Base-by-base conservation (phyloP, 1,139 yeast genomes). In the Eremothecium gossypii region DNA sequence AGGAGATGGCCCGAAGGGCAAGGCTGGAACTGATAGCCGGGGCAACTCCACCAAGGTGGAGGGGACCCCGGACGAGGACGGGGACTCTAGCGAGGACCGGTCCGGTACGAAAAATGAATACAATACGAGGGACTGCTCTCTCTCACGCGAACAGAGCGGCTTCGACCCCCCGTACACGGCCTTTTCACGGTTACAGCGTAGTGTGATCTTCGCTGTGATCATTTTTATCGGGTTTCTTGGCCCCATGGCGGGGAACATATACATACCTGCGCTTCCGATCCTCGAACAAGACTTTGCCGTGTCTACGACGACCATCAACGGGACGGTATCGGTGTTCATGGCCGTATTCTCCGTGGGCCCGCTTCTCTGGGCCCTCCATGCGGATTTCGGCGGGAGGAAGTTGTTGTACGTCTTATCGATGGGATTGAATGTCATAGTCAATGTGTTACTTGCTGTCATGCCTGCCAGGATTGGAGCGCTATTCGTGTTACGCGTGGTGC, bases 321-420 rank as follows among this genome's bases (percentile, higher is more conserved):
- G 78, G 20, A 76, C 83, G 0, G 80, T 77, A 0, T 70, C 82
- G 0, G 76, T 72, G 0, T 76, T 77, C 46, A 76, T 77, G 80
- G 73, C 65, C 2, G 69, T 68, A 2, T 75, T 73, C 61, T 77
- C 77, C 12, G 57, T 75, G 39, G 72, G 76, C 0, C 82, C 78
- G 1, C 53, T 73, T 41, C 48, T 71, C 36, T 77, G 78, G 83
- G 82, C 76, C 5, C 63, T 71, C 2, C 69, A 66, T 64, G 76
- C 82, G 2, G 83, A 77, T 52, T 61, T 66, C 47, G 77, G 79
- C 7, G 83, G 83, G 0, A 61, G 83, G 41, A 76, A 76, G 52
- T 56, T 66, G 8, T 55, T 76, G 12, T 76, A 76, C 47, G 45
- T 75, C 23, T 53, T 65, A 2, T 74, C 81, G 0, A 55, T 76